Percentiles rank a stretch among this genome's conserved stretches.
Evolutionary conservation across 1,284 basidiomycete species (phyloP).

Genomic region (Exobasidium rhododendri): DNA sequence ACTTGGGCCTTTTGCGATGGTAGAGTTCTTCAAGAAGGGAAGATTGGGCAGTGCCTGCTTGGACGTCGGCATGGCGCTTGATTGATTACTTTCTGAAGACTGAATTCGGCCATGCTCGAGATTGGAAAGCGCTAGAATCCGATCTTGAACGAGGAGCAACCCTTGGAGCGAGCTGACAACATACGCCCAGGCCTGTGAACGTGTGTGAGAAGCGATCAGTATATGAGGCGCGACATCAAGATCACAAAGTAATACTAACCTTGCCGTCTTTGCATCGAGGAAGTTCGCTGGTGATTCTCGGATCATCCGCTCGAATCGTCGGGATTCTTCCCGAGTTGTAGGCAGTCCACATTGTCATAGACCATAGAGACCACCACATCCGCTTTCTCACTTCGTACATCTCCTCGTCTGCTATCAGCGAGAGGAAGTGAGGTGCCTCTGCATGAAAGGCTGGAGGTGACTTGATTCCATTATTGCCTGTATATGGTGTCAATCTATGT

Average conservation of each 20-base stretch:
- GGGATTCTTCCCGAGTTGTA: conserved; percentile 47
- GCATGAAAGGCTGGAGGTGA: background rate
- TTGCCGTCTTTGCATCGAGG: conserved; percentile 24
- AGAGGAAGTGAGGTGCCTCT: conserved; percentile 8
- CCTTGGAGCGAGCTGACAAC: conserved; percentile 41
- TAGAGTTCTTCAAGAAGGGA: no score
- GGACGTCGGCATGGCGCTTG: background rate
- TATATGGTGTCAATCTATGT: conserved; percentile 26
- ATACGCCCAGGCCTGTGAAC: conserved; percentile 27
- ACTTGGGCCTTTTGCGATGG: background rate
- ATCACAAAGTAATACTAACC: no score
- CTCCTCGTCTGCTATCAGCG: conserved; percentile 17
- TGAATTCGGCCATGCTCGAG: conserved; percentile 12
- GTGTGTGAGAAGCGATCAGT: background rate
- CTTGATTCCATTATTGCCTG: background rate
- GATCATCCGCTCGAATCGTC: conserved; percentile 48
- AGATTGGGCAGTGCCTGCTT: no score
- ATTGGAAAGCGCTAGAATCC: conserved; percentile 39
- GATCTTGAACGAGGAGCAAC: conserved; percentile 41
- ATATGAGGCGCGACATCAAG: background rate
- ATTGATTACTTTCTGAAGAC: background rate
- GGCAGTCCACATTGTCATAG: conserved; percentile 37
- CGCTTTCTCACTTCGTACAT: conserved; percentile 47
- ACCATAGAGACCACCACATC: conserved; percentile 49
- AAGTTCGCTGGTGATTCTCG: conserved; percentile 44